Percentiles rank a stretch among this genome's conserved stretches.
Evolutionary conservation across 257 asterid genomes (phyloP).

Genomic region (Solanum infundibuliforme): DNA sequence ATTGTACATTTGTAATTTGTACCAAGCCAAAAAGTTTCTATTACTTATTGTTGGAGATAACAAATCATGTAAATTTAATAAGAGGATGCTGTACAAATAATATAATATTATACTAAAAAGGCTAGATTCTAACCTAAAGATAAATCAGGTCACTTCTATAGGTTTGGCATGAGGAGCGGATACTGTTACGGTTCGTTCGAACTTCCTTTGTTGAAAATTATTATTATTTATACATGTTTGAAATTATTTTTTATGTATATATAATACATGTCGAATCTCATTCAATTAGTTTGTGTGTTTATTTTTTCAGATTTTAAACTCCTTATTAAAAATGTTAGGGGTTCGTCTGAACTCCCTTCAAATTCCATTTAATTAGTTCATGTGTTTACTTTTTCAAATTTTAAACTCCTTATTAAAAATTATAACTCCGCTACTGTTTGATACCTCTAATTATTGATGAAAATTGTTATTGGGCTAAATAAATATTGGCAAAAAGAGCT

Average conservation of each 20-base stretch:
- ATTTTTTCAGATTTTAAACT: too few relatives aligned
- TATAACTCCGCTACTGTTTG: neutral
- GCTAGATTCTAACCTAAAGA: neutral
- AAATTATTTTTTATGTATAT: too few relatives aligned
- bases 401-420: too few relatives aligned
- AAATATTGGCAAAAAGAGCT: neutral
- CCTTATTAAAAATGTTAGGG: too few relatives aligned
- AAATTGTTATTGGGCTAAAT: neutral
- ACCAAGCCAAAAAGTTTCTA: neutral
- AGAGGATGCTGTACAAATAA: neutral
- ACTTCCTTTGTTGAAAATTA: too few relatives aligned
- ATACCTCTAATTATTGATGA: neutral
- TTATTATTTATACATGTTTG: too few relatives aligned
- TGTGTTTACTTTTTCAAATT: too few relatives aligned
- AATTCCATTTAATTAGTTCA: too few relatives aligned
- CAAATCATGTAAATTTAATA: neutral
- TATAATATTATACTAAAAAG: neutral
- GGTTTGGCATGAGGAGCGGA: neutral
- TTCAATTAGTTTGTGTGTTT: too few relatives aligned
- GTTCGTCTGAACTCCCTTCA: too few relatives aligned
- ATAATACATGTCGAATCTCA: accelerated
- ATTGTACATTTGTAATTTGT: neutral
- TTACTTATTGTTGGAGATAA: neutral
- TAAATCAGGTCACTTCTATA: neutral
- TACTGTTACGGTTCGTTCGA: too few relatives aligned